Evolutionary conservation across 1,284 basidiomycete species (phyloP).

Genomic region (Apiotrichum veenhuisii): DNA sequence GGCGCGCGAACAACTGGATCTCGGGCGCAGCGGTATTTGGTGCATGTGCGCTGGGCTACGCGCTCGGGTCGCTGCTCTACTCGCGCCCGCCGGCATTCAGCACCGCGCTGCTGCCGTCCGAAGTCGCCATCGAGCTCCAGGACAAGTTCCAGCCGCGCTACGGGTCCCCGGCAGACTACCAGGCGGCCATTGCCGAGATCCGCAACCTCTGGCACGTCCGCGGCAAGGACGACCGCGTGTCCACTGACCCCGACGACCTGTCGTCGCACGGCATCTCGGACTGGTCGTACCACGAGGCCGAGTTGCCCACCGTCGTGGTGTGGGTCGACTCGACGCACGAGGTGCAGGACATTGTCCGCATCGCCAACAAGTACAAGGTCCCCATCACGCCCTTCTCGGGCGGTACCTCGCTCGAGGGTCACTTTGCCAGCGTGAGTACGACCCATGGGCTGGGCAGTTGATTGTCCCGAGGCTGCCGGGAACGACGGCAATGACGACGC

Average conservation of each 20-base stretch:
- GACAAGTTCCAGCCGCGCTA: slow-evolving; percentile 34
- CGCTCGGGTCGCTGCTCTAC: background rate
- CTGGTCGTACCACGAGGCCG: slow-evolving; percentile 48
- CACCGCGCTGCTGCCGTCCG: slow-evolving; percentile 22
- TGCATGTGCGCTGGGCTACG: background rate
- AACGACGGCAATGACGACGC: background rate
- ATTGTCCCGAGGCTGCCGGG: no score
- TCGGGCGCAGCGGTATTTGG: background rate
- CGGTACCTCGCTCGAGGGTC: slow-evolving; percentile 47
- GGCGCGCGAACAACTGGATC: background rate
- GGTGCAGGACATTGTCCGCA: slow-evolving; percentile 42
- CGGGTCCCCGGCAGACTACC: slow-evolving; percentile 35
- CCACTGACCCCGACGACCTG: slow-evolving; percentile 45
- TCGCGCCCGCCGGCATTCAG: slow-evolving; percentile 2
- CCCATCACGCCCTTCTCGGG: slow-evolving; percentile 50
- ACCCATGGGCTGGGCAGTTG: background rate
- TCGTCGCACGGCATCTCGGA: slow-evolving; percentile 44
- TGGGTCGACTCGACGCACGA: slow-evolving; percentile 47
- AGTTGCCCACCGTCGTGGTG: slow-evolving; percentile 49
- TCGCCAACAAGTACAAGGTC: slow-evolving; percentile 39
- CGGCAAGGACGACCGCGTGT: slow-evolving; percentile 38
- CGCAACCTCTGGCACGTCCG: slow-evolving; percentile 19
- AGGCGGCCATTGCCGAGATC: slow-evolving; percentile 38
- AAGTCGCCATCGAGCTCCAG: slow-evolving; percentile 30
- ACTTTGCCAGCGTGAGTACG: slow-evolving; percentile 42